Evolutionary conservation across 129 eudicot genomes (phyloP), one percentile per base, ranked within the genome.

Genomic region (Lactuca saligna): DNA sequence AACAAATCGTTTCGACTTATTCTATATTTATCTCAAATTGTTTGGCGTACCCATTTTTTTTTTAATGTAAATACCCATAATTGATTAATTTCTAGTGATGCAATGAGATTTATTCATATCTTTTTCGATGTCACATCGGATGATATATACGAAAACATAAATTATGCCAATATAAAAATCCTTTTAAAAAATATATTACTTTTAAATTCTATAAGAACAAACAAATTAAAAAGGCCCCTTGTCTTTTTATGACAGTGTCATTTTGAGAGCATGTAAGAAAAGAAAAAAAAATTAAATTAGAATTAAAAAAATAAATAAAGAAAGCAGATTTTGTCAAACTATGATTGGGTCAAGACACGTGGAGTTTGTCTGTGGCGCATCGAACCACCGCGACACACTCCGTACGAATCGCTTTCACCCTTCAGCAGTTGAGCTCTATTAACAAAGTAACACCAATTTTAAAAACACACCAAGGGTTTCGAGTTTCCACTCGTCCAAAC

Each of bases 351-450:
- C 51, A 3, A 46, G 51, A 34, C 50, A 61, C 17, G 33, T n/a
- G 74, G 80, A 68, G 72, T 41, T 68, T 35, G 80, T 76, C 51
- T 60, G 51, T 61, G 50, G 42, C 20, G 63, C 61, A 56, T 20
- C 61, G 32, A 53, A 53, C 16, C 15, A 2, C 77, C 70, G 62
- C 16, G 34, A 25, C 70, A 53, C 12, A 34, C 44, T 63, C 78
- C 37, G 62, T 38, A 34, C 51, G 54, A 34, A 14, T 76, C 70
- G 57, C 65, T 8, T 10, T 65, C 55, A 69, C 53, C 35, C 5
- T 59, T 9, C 67, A 20, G 56, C 25, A 38, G 37, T 15, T 49
- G 17, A 61, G 15, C 51, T 46, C 51, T 46, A 12, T 4, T 46
- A 61, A 13, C 69, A 10, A 25, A 46, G 11, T 46, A 61, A 13